Evolutionary conservation across 345 rosid genomes (phyloP).

Genomic region (Salix koriyanagi): DNA sequence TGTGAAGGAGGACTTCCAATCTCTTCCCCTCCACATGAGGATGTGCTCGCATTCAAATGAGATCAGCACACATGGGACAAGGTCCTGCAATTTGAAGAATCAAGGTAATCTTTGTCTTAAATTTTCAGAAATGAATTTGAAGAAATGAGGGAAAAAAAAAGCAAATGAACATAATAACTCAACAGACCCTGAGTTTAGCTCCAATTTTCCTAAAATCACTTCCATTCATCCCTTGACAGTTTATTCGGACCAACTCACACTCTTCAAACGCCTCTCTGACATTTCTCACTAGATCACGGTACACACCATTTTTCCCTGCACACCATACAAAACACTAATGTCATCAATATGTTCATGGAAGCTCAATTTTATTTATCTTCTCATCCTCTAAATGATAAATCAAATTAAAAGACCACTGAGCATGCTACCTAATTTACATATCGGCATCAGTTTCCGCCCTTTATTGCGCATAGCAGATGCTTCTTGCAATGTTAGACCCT

Average conservation of each 20-base stretch:
- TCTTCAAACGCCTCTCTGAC: conserved; percentile 88
- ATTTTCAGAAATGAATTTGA: background rate
- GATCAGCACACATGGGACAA: conserved; percentile 79
- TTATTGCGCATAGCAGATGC: conserved; percentile 73
- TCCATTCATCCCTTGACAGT: conserved; percentile 71
- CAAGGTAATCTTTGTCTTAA: background rate
- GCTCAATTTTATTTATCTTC: background rate
- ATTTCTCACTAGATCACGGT: conserved; percentile 54
- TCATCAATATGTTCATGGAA: conserved; percentile 3
- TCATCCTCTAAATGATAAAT: background rate
- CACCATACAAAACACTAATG: conserved; percentile 12
- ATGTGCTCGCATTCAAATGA: conserved; percentile 77
- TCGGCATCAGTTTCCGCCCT: conserved; percentile 67
- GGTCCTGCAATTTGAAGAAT: conserved; percentile 48
- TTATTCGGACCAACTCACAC: conserved; percentile 78
- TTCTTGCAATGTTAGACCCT: conserved; percentile 65
- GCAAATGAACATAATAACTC: conserved; percentile 2
- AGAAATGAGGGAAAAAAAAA: background rate
- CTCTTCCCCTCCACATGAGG: conserved; percentile 79
- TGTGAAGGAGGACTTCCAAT: conserved; percentile 57
- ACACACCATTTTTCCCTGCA: conserved; percentile 85
- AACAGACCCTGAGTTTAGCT: conserved; percentile 78
- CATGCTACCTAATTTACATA: conserved; percentile 69
- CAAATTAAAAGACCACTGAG: background rate
- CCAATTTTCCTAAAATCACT: conserved; percentile 84